Conservation (phyloP, 169 alveolate species). For the Perkinsus chesapeaki region DNA sequence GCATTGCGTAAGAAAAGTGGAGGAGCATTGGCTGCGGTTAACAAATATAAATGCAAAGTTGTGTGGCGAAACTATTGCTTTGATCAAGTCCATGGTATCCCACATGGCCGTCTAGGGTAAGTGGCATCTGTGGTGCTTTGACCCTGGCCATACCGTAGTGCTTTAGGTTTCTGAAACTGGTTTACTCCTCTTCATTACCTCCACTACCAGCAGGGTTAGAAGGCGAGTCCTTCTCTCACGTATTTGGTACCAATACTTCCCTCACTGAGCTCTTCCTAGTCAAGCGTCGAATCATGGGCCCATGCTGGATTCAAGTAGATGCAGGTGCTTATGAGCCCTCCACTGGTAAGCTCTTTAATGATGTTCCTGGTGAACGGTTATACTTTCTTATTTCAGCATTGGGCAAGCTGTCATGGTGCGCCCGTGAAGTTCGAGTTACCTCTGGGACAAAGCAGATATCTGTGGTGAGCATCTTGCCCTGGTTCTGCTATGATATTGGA, state of each 20-base stretch:
- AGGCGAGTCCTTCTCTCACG: slow-evolving; percentile 24
- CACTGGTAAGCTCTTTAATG: neutral
- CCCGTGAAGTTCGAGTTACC: neutral
- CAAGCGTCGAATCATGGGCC: slow-evolving; percentile 64
- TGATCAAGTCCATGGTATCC: slow-evolving; percentile 24
- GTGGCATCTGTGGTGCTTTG: neutral
- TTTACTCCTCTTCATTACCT: slow-evolving; percentile 4
- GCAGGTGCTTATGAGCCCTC: neutral
- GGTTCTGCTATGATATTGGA: neutral
- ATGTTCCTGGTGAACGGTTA: neutral
- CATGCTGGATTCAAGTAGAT: slow-evolving; percentile 55
- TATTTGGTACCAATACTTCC: slow-evolving; percentile 22
- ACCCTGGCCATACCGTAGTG: neutral
- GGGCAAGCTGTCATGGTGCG: neutral
- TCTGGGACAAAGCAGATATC: neutral
- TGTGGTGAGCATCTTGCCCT: neutral
- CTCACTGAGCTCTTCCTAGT: slow-evolving; percentile 29
- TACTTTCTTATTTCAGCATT: neutral
- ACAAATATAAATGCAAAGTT: slow-evolving; percentile 15
- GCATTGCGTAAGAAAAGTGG: slow-evolving; percentile 7
- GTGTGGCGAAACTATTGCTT: slow-evolving; percentile 23
- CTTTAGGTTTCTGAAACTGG: slow-evolving; percentile 11
- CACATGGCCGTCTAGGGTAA: neutral
- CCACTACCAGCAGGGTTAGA: slow-evolving; percentile 10
- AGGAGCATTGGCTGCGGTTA: slow-evolving; percentile 10